Percentiles rank a stretch among this genome's conserved stretches.
phyloP scores from a whole-genome alignment of 2,329 filamentous ascomycete species.

The Diaporthe aspalathi region DNA sequence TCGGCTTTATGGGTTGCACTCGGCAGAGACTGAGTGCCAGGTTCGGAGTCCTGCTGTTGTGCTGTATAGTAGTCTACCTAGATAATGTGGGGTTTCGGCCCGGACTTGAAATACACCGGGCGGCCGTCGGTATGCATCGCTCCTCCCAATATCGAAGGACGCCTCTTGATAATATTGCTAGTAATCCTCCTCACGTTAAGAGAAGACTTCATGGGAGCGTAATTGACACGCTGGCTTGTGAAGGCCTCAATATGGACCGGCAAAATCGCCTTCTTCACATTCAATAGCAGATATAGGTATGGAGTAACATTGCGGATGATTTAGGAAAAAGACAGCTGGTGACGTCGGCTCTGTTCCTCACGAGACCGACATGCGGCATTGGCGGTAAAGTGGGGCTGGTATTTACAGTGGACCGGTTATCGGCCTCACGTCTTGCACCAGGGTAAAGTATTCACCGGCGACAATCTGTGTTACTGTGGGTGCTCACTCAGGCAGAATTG shows the following conservation, averaged over 20 bases:
- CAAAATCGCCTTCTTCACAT: neutral
- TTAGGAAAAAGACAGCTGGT: neutral
- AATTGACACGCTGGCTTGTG: no score
- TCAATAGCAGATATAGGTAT: neutral
- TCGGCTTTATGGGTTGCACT: neutral
- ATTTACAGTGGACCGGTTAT: neutral
- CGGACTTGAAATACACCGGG: conserved; percentile 20
- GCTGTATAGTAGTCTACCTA: neutral
- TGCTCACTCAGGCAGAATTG: neutral
- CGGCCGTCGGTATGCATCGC: neutral
- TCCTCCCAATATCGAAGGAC: no score
- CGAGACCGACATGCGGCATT: neutral
- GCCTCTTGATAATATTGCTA: neutral
- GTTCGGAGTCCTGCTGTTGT: neutral
- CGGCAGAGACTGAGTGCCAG: neutral
- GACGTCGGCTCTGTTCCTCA: neutral
- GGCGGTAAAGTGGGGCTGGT: neutral
- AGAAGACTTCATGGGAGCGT: no score
- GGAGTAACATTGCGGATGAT: no score
- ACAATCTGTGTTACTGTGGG: neutral
- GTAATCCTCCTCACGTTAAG: neutral
- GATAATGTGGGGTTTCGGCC: neutral
- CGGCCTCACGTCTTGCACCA: neutral
- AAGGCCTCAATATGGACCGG: no score
- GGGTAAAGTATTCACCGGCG: conserved; percentile 16